Conservation (phyloP, 129 eudicot species). For the Chrysanthemum makinoi region DNA sequence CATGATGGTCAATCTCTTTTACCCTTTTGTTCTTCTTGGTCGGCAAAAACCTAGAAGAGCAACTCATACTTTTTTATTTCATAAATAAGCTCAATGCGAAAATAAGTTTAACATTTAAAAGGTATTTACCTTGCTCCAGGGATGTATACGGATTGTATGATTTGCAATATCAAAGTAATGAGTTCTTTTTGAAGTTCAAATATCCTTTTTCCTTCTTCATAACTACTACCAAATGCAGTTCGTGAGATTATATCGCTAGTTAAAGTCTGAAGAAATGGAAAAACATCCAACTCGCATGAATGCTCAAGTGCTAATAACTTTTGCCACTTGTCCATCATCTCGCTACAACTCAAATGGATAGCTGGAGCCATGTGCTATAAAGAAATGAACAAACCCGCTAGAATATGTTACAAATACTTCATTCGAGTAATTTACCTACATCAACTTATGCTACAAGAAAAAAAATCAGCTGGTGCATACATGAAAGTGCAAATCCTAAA, state of each 20-base stretch:
- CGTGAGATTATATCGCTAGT: constrained; percentile 32
- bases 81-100: neutral
- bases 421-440: neutral
- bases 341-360: constrained; percentile 30
- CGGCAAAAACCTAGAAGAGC: constrained; percentile 23
- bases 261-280: constrained; percentile 34
- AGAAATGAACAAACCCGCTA: neutral
- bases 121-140: constrained; percentile 32
- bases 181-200: constrained; percentile 33
- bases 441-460: neutral
- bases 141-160: constrained; percentile 25
- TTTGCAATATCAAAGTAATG: constrained; percentile 7
- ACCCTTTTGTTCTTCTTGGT: constrained; percentile 34
- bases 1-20: constrained; percentile 31
- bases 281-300: constrained; percentile 30
- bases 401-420: neutral
- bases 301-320: constrained; percentile 13
- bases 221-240: constrained; percentile 34
- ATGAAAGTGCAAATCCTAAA: no score
- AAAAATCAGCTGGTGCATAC: no score
- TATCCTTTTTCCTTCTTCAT: constrained; percentile 34
- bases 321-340: constrained; percentile 29
- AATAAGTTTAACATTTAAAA: neutral
- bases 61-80: constrained; percentile 3
- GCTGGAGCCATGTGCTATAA: constrained; percentile 29